Evolutionary conservation across 192 early-diverging fungal genomes (phyloP).

Genomic region (Coemansia sp.): DNA sequence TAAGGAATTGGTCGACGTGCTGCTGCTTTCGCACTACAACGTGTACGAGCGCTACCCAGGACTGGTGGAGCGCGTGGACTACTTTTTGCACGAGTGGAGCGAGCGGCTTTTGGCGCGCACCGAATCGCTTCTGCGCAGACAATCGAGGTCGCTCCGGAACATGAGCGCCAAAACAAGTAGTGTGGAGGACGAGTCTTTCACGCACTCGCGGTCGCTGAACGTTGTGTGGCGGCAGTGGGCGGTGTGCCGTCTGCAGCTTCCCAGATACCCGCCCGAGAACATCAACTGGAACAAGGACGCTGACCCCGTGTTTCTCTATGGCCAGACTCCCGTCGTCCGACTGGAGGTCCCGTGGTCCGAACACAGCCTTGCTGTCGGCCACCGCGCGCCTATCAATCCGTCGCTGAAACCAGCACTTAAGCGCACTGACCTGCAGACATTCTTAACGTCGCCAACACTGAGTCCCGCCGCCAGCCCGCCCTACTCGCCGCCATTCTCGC

Average conservation of each 20-base stretch:
- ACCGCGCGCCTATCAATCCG: background rate
- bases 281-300: conserved; percentile 59
- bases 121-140: conserved; percentile 36
- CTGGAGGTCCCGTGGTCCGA: conserved; percentile 43
- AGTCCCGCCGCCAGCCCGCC: conserved; percentile 44
- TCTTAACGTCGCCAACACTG: conserved; percentile 48
- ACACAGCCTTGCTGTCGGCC: conserved; percentile 16
- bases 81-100: conserved; percentile 49
- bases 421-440: conserved; percentile 51
- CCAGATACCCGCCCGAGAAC: conserved; percentile 47
- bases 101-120: conserved; percentile 45
- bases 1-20: conserved; percentile 44
- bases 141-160: conserved; percentile 22
- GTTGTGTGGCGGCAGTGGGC: conserved; percentile 54
- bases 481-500: conserved; percentile 34
- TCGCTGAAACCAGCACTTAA: conserved; percentile 46
- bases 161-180: conserved; percentile 12
- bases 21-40: conserved; percentile 47
- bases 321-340: conserved; percentile 43
- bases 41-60: conserved; percentile 54
- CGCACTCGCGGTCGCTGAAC: conserved; percentile 45
- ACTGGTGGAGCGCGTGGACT: conserved; percentile 54
- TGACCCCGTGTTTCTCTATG: conserved; percentile 54
- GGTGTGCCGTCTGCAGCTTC: conserved; percentile 39
- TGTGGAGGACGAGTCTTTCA: conserved; percentile 39